Base-by-base conservation (phyloP, 2,329 filamentous ascomycete genomes). In the Microthyrium microscopicum region DNA sequence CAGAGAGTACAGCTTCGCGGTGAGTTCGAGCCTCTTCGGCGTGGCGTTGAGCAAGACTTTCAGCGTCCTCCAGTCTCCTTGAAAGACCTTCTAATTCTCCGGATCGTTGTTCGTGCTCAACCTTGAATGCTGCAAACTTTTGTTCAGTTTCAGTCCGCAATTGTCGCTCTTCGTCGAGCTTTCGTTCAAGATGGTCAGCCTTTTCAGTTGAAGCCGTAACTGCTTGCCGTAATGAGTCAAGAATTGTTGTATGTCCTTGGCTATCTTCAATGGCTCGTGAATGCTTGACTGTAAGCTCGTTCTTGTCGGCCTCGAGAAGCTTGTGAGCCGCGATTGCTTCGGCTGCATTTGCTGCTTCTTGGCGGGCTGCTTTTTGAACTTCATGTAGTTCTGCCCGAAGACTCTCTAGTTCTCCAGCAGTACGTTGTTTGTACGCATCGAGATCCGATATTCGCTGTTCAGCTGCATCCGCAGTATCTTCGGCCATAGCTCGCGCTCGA, bases 11-110 rank as follows among this genome's bases (percentile, higher is more conserved):
- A 16, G 80, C 85, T 44, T 79, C 66, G 17, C 81, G 80, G 49
- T 95, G 87, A 12, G 79, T 78, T 36, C 76, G 70, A 5, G 89
- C 87, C 58, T 98, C 91, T 43, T 75, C 73, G 4, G 85, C 81
- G 52, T 93, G 77, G 44, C 77, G 83, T 47, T 91, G 80, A 2
- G 81, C 80, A 28, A 95, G 58, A 47, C 93, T 83, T 55, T 98
- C 84, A 0, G 82, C 74, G 52, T 94, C 85, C 26, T 70, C 73
- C 31, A 98, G 58, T 32, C 80, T 75, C 44, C 83, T 73, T 2
- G 70, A 76, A 0, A 73, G 67, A 15, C 68, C 68, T 28, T 84
- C 81, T 3, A 95, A 64, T 49, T 98, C 87, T 0, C 72, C 64
- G 7, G 73, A 77, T 21, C 73, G 71, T 33, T 79, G 70, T 48